Conservation (phyloP, 225 moss, liverwort and hornwort genomes). For the Marchantia polymorpha region DNA sequence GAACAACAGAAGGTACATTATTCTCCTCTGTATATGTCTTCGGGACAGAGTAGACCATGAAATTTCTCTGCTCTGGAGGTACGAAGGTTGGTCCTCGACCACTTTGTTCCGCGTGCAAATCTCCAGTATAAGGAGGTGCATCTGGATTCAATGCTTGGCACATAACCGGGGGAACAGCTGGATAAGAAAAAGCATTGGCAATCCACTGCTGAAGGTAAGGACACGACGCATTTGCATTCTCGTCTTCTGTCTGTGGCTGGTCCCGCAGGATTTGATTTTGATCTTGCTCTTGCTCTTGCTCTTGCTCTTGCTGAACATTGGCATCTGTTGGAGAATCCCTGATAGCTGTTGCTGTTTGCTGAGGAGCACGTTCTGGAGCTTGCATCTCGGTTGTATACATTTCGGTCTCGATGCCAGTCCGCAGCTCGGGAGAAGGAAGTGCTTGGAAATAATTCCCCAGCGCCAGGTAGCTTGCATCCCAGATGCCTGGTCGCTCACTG, state of each 20-base stretch:
- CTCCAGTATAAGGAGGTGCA: neutral
- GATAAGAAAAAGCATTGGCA: neutral
- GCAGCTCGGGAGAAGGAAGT: neutral
- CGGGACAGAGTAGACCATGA: neutral
- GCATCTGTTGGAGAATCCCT: neutral
- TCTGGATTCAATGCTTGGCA: neutral
- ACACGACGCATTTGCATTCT: neutral
- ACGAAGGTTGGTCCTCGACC: neutral
- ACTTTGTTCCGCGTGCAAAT: neutral
- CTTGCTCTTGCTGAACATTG: neutral
- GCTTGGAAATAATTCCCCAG: neutral
- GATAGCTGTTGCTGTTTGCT: neutral
- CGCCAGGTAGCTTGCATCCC: neutral
- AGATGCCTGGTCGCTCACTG: neutral
- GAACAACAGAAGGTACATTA: neutral
- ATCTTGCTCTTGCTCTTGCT: neutral
- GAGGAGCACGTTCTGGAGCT: neutral
- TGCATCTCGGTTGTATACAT: no score
- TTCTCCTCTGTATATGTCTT: neutral
- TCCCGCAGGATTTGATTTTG: neutral
- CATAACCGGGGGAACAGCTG: neutral
- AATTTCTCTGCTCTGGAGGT: neutral
- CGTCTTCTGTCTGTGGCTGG: neutral
- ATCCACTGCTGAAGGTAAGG: neutral
- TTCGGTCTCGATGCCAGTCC: no score